Evolutionary conservation across 345 rosid species (phyloP).

Genomic region (Zanthoxylum bungeanum): DNA sequence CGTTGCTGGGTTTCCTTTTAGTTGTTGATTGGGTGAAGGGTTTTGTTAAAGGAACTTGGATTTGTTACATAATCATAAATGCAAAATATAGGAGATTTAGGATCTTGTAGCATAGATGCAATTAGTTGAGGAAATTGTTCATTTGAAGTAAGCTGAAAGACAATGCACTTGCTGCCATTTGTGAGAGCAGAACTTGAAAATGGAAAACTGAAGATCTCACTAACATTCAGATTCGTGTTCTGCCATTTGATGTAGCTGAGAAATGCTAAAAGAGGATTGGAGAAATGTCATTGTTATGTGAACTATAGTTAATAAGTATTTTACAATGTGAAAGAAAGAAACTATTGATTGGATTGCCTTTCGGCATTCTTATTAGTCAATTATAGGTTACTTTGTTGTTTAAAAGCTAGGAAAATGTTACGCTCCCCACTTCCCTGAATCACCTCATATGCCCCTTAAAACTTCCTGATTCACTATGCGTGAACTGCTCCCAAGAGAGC

Average conservation of each 20-base stretch:
- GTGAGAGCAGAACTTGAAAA: not conserved
- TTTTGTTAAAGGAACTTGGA: not conserved
- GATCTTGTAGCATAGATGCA: not conserved
- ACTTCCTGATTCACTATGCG: not conserved
- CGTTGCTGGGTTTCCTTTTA: not conserved
- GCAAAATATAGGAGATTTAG: not conserved
- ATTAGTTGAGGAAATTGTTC: not conserved
- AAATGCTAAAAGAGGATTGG: not conserved
- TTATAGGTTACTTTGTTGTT: not conserved
- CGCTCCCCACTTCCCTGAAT: not conserved
- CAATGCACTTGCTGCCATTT: not conserved
- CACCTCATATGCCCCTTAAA: not conserved
- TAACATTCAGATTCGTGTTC: not conserved
- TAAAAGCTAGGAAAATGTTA: not conserved
- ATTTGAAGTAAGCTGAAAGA: not conserved
- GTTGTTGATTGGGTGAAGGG: not conserved
- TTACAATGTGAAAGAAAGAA: not conserved
- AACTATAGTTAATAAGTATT: not conserved
- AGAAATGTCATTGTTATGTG: not conserved
- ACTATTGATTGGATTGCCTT: not conserved
- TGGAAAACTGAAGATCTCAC: not conserved
- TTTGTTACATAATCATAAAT: not conserved
- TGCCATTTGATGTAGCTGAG: not conserved
- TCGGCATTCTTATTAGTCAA: not conserved
- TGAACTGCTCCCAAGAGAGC: not conserved